phyloP scores from a whole-genome alignment of 1,284 basidiomycete genomes.

The Apiotrichum mycotoxinovorans region DNA sequence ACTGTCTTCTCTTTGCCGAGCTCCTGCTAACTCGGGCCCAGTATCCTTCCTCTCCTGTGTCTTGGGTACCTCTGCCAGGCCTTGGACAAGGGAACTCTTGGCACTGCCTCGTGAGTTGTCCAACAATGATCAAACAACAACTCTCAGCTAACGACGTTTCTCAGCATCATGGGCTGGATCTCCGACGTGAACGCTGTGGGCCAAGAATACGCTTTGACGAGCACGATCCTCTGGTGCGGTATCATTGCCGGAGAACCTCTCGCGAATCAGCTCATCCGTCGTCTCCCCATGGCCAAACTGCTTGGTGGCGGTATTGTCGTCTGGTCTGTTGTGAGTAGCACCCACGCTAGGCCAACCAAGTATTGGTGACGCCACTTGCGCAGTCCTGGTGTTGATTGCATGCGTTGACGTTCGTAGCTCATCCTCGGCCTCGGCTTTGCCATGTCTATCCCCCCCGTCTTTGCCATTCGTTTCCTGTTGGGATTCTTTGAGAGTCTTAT shows the following conservation, averaged over 20 bases:
- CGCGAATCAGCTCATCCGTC: constrained; percentile 8
- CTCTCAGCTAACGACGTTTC: too few relatives aligned
- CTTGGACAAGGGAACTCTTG: constrained; percentile 22
- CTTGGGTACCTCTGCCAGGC: constrained; percentile 35
- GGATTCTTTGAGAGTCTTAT: constrained; percentile 12
- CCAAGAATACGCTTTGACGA: constrained; percentile 9
- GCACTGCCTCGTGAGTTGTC: background rate
- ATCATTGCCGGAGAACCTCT: constrained; percentile 11
- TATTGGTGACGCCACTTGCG: too few relatives aligned
- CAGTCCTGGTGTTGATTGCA: too few relatives aligned
- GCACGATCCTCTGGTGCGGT: constrained; percentile 8
- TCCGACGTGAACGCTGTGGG: constrained; percentile 2
- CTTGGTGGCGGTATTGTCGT: constrained; percentile 8
- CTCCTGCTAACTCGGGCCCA: too few relatives aligned
- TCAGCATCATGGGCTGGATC: constrained; percentile 13
- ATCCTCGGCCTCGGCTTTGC: constrained; percentile 12
- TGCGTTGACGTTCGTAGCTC: too few relatives aligned
- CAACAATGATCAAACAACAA: too few relatives aligned
- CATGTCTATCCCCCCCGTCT: constrained; percentile 1
- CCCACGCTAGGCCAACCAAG: too few relatives aligned
- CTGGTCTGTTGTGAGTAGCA: too few relatives aligned
- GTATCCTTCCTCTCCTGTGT: constrained; percentile 34
- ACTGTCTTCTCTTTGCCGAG: too few relatives aligned
- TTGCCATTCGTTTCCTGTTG: constrained; percentile 8
- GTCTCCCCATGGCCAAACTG: constrained; percentile 7